Percentiles rank a stretch among this genome's conserved stretches.
These are phyloP conservation scores for Cystobasidium ongulense DNA, from an alignment of 768 basidiomycete genomes.

Conservation along the genomic window DNA sequence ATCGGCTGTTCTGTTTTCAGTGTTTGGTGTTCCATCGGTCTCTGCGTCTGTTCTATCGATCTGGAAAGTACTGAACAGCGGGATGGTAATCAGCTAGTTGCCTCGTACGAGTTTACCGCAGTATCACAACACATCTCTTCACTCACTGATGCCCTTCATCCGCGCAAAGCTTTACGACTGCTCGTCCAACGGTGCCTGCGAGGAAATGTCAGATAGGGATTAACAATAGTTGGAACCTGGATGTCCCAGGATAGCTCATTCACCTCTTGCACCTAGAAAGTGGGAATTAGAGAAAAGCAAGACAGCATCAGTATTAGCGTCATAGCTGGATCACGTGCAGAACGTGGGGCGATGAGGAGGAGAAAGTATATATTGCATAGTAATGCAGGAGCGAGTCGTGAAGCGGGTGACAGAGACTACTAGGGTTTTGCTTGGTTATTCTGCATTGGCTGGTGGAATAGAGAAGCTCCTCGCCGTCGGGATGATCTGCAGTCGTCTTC, in stretches of 20 bases:
- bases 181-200: constrained; percentile 7
- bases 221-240: neutral
- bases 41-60: constrained; percentile 17
- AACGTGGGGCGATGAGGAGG: neutral
- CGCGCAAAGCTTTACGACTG: neutral
- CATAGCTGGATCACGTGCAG: neutral
- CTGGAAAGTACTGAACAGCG: constrained; percentile 2
- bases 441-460: no score
- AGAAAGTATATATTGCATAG: no score
- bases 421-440: no score
- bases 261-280: constrained; percentile 11
- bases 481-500: no score
- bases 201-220: neutral
- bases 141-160: constrained; percentile 5
- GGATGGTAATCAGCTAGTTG: neutral
- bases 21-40: neutral
- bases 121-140: neutral
- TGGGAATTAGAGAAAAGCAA: neutral
- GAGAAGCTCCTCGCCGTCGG: no score
- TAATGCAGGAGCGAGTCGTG: no score
- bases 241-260: neutral
- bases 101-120: neutral
- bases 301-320: neutral
- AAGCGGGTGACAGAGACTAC: no score
- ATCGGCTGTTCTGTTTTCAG: constrained; percentile 16